Conservation (phyloP, 2,329 filamentous ascomycete genomes). For the Bipolaris bicolor region DNA sequence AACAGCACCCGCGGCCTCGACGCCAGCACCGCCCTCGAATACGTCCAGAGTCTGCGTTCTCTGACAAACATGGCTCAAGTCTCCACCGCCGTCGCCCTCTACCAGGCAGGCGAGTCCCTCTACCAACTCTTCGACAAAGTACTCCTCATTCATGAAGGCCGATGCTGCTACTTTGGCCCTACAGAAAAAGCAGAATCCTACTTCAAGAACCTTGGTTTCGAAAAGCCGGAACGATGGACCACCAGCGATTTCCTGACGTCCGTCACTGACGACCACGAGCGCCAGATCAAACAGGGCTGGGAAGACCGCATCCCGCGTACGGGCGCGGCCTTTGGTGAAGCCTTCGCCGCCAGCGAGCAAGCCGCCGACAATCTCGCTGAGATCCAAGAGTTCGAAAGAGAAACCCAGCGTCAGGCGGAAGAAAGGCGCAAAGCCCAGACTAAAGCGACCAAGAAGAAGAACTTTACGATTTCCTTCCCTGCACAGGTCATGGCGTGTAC, state of each 20-base stretch:
- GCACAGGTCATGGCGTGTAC: conserved; percentile 51
- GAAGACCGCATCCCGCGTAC: conserved; percentile 63
- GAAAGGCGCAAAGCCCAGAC: conserved; percentile 41
- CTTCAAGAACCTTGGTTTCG: conserved; percentile 71
- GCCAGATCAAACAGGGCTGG: conserved; percentile 62
- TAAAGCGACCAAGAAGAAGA: conserved; percentile 51
- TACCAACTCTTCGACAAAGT: conserved; percentile 51
- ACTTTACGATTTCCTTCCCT: conserved; percentile 49
- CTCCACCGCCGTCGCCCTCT: conserved; percentile 71
- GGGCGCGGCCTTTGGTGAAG: conserved; percentile 61
- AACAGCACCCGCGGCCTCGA: conserved; percentile 77
- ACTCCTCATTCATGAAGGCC: conserved; percentile 50
- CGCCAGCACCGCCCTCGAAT: conserved; percentile 74
- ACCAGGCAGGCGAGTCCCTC: conserved; percentile 64
- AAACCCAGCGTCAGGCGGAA: conserved; percentile 39
- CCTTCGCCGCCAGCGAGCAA: conserved; percentile 47
- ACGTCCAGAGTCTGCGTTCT: conserved; percentile 69
- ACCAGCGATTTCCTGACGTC: conserved; percentile 76
- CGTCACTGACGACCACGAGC: conserved; percentile 68
- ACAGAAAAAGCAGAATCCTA: conserved; percentile 67
- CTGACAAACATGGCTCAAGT: conserved; percentile 68
- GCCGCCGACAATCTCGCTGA: conserved; percentile 48
- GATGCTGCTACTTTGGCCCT: conserved; percentile 65
- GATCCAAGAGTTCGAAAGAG: conserved; percentile 49
- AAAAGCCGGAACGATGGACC: conserved; percentile 70